Percentiles rank a stretch among this genome's conserved stretches.
These are phyloP conservation scores for Penicillium concentricum DNA, from an alignment of 2,329 filamentous ascomycete genomes.

Conservation along the genomic window DNA sequence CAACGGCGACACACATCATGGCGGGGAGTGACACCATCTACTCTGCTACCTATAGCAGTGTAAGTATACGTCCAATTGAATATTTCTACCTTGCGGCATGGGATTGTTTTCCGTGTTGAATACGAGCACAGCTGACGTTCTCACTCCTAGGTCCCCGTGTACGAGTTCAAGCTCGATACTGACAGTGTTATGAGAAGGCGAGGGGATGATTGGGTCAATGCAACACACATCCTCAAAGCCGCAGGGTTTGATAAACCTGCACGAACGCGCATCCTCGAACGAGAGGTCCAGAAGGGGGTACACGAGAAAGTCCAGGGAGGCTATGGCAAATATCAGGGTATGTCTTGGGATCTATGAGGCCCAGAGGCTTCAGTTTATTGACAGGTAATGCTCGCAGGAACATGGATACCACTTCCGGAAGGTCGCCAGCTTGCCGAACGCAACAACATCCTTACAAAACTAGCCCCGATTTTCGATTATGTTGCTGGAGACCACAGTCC, in stretches of 20 bases:
- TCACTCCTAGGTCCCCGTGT: slow-evolving; percentile 77
- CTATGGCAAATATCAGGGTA: slow-evolving; percentile 97
- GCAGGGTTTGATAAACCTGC: slow-evolving; percentile 97
- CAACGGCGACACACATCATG: slow-evolving; percentile 30
- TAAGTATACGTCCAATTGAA: slow-evolving; percentile 31
- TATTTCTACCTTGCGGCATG: neutral
- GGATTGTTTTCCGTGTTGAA: neutral
- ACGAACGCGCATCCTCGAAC: slow-evolving; percentile 88
- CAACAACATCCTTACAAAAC: slow-evolving; percentile 80
- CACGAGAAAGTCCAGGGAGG: slow-evolving; percentile 98
- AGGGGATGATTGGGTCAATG: slow-evolving; percentile 96
- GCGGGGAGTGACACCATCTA: slow-evolving; percentile 52
- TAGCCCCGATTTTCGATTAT: slow-evolving; percentile 87
- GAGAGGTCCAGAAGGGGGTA: slow-evolving; percentile 92
- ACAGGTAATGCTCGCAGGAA: slow-evolving; percentile 56
- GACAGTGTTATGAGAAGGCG: slow-evolving; percentile 97
- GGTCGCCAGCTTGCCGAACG: slow-evolving; percentile 80
- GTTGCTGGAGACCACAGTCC: slow-evolving; percentile 81
- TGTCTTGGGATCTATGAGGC: slow-evolving; percentile 11
- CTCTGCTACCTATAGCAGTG: slow-evolving; percentile 65
- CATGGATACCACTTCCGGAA: slow-evolving; percentile 87
- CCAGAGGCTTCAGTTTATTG: slow-evolving; percentile 1
- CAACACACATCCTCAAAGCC: slow-evolving; percentile 97
- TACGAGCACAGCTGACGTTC: neutral
- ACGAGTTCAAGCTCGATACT: slow-evolving; percentile 81